Evolutionary conservation across 2,329 filamentous ascomycete species (phyloP), one percentile per base, ranked within the genome.

Genomic region (Periglandula ipomoeae): DNA sequence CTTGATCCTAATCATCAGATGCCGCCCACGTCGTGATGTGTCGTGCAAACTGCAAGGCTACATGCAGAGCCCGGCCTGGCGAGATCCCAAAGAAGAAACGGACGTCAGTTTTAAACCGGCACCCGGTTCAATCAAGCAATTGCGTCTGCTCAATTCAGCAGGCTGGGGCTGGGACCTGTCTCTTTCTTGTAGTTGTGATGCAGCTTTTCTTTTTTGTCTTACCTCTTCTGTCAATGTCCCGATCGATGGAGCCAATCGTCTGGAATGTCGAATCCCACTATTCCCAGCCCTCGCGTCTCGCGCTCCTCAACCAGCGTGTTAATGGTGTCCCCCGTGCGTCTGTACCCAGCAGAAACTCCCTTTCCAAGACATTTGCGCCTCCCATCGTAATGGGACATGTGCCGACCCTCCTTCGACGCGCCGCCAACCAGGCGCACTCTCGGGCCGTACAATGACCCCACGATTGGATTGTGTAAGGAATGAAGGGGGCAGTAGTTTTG

Each of bases 401-500:
- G 41, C 41, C 24, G 34, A 48, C 32, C 41, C 37, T 51, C 47
- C 43, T 23, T 43, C 27, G 42, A 30, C 44, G 46, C 46, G 46
- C 44, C 23, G 23, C 43, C 26, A 19, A 8, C 15, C 44, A 39
- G 17, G 24, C n/a, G 39, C 24, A 44, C 17, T 24, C 19, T 20
- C 15, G 17, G 38, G 46, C 43, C 49, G 27, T 23, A 50, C 50
- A 51, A 50, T 57, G 53, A 55, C 51, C 48, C 44, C 42, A 55
- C 56, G 58, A 50, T 52, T 50, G 50, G 45, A 40, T 40, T 52
- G 42, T 60, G 46, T 48, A 24, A 61, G 65, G 65, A 68, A 68
- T 68, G 65, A 65, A 68, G 65, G 66, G 64, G 56, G 57, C 34
- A 50, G 50, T 64, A 65, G 63, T 49, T 49, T 42, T 53, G 39